phyloP scores from a whole-genome alignment of 257 asterid species.

The Parsonsia alboflavescens region DNA sequence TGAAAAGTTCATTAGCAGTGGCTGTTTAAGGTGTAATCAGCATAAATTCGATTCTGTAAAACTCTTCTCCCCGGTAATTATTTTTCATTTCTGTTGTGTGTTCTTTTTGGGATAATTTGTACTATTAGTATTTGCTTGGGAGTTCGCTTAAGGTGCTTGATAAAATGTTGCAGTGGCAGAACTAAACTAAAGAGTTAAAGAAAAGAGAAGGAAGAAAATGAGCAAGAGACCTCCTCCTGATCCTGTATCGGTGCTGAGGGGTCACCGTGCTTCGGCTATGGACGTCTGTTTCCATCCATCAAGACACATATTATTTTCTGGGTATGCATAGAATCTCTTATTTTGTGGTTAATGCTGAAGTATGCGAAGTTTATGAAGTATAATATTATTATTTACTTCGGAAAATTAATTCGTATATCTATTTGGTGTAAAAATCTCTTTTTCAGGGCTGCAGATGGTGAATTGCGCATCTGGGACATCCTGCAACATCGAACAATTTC shows the following conservation, averaged over 20 bases:
- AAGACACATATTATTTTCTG: constrained; percentile 55
- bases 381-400: neutral
- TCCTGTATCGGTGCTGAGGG: constrained; percentile 85
- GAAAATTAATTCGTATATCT: neutral
- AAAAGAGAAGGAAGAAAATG: constrained; percentile 31
- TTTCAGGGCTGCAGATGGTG: constrained; percentile 75
- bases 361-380: neutral
- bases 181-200: neutral
- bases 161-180: constrained; percentile 31
- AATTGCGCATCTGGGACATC: constrained; percentile 78
- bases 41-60: neutral
- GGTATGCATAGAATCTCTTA: constrained; percentile 23
- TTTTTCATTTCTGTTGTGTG: neutral
- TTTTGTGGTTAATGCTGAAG: neutral
- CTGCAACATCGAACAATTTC: constrained; percentile 71
- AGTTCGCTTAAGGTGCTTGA: constrained; percentile 30
- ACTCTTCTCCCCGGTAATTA: neutral
- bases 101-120: neutral
- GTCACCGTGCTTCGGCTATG: constrained; percentile 87
- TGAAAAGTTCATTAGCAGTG: neutral
- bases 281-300: constrained; percentile 81
- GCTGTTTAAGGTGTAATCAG: neutral
- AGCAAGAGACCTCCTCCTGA: constrained; percentile 82
- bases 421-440: neutral
- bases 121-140: neutral